Evolutionary conservation across 306 rosid species (phyloP).

Genomic region (Herpetospermum pedunculosum): DNA sequence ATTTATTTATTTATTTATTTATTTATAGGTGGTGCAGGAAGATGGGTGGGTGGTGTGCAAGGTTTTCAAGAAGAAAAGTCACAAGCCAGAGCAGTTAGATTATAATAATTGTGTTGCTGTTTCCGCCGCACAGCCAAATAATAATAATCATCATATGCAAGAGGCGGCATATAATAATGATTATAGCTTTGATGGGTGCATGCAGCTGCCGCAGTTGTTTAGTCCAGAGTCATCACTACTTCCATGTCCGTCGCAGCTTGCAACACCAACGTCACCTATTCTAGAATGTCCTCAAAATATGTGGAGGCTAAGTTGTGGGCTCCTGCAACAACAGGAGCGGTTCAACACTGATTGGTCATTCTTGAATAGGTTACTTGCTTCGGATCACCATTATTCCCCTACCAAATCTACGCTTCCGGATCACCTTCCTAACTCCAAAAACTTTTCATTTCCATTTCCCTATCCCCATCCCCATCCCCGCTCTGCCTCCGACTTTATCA

Average conservation of each 20-base stretch:
- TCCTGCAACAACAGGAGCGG: constrained; percentile 42
- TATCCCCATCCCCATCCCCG: constrained; percentile 8
- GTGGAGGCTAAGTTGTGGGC: constrained; percentile 23
- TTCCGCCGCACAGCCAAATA: constrained; percentile 36
- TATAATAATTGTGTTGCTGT: too few species aligned
- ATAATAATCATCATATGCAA: constrained; percentile 41
- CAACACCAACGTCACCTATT: too few species aligned
- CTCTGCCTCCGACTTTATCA: constrained; percentile 43
- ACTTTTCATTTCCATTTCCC: not conserved
- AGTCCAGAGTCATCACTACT: constrained; percentile 58
- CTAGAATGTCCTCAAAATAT: constrained; percentile 38
- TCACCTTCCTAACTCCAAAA: not conserved
- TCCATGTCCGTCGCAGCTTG: constrained; percentile 4
- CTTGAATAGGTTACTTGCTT: constrained; percentile 75
- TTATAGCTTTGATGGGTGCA: constrained; percentile 42
- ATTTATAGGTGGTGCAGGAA: constrained; percentile 35
- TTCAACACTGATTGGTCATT: constrained; percentile 71
- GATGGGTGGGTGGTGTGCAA: constrained; percentile 98
- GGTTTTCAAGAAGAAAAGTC: constrained; percentile 82
- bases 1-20: not conserved
- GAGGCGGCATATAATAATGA: constrained; percentile 20
- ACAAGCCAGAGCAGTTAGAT: constrained; percentile 25
- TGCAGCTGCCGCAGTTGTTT: constrained; percentile 83
- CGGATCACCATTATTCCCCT: constrained; percentile 20
- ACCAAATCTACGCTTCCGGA: not conserved